Base-by-base conservation (phyloP, 2,329 filamentous ascomycete species). In the Aspergillus sp. region DNA sequence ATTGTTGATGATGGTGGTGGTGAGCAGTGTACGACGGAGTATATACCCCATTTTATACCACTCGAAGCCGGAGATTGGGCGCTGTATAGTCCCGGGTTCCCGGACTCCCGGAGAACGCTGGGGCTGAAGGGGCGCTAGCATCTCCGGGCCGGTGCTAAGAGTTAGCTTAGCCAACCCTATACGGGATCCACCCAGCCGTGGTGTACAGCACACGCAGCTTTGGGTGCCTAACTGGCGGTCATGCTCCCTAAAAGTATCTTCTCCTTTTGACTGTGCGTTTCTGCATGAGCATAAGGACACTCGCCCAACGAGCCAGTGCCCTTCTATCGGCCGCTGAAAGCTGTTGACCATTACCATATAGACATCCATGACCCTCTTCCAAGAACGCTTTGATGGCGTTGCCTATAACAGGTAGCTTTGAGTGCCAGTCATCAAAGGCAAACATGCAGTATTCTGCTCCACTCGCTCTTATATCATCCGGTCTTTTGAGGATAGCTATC, bases 61-160 rank as follows among this genome's bases (percentile, higher is more conserved):
- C 3, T 19, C 15, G 17, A 51, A 22, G 17, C 28, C 28, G 25
- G 48, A 51, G 17, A 30, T n/a, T 51, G 48, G n/a, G 25, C 25
- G 28, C 17, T 28, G 17, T 7, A 15, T 31, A 34, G 48, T 31
- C 48, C 48, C 31, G 19, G 48, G 28, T 9, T 49, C n/a, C 17
- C 23, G 47, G 47, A 41, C n/a, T 49, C n/a, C 17, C 23, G 47
- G 47, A 41, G 6, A 15, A 41, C 8, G 34, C 34, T 15, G 34
- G 13, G 34, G 34, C 15, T 41, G 34, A 41, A 41, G 34, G 11
- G 34, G 13, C 34, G 34, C 34, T 41, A 41, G 47, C 49, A 52
- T 52, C 49, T 38, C 49, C 49, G 49, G 49, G n/a, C 49, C 48
- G 48, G 48, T 25, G 48, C 48, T 50, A 50, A 46, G 13, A 19